Percentiles rank a stretch among this genome's conserved stretches.
Evolutionary conservation across 2,329 filamentous ascomycete species (phyloP).

Genomic region (Talaromyces sp.): DNA sequence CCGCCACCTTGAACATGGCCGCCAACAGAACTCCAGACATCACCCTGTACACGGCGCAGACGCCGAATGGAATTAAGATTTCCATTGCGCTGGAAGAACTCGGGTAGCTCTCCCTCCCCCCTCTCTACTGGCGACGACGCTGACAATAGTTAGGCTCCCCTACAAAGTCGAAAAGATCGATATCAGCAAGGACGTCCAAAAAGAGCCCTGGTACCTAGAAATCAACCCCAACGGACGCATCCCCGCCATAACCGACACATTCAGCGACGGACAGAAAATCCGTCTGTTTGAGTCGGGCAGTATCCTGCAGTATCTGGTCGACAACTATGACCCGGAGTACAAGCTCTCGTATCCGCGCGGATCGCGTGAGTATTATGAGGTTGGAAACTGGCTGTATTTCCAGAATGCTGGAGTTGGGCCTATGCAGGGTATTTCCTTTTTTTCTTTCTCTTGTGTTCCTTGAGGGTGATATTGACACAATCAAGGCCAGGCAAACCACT

Average conservation of each 20-base stretch:
- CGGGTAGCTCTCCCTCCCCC: constrained; percentile 32
- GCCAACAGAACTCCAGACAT: constrained; percentile 51
- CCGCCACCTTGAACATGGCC: constrained; percentile 16
- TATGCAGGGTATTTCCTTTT: constrained; percentile 55
- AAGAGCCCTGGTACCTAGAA: constrained; percentile 76
- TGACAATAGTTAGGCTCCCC: constrained; percentile 44
- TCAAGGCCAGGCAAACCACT: constrained; percentile 69
- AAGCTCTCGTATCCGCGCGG: constrained; percentile 73
- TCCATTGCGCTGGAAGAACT: constrained; percentile 84
- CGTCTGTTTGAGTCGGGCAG: constrained; percentile 65
- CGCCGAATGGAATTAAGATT: constrained; percentile 86
- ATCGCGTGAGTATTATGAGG: constrained; percentile 69
- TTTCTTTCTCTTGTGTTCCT: neutral
- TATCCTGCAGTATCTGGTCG: constrained; percentile 54
- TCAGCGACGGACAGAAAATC: constrained; percentile 66
- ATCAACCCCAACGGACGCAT: constrained; percentile 95
- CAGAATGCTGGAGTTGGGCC: constrained; percentile 76
- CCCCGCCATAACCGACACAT: constrained; percentile 76
- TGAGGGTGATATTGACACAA: neutral
- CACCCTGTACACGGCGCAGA: constrained; percentile 73
- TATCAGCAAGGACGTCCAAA: constrained; percentile 71
- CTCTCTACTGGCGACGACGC: neutral
- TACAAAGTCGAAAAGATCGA: constrained; percentile 70
- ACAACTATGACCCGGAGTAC: constrained; percentile 73
- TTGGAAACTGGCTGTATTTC: constrained; percentile 72